Evolutionary conservation across 495 filamentous ascomycete species (phyloP).

Genomic region (Tuber umbilicatum): DNA sequence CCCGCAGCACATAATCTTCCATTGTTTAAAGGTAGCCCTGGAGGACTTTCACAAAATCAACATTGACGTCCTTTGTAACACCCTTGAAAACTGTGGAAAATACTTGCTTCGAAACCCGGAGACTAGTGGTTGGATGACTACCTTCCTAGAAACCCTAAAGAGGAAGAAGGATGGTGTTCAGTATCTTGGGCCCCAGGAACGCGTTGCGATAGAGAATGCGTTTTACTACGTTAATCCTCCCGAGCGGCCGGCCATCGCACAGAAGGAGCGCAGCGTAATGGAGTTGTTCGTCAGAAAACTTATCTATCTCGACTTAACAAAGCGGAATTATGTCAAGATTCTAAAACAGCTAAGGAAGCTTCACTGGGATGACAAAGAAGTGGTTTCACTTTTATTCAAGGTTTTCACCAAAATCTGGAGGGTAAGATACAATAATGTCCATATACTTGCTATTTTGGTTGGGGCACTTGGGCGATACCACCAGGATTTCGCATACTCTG

Average conservation of each 20-base stretch:
- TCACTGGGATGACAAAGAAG: slow-evolving; percentile 92
- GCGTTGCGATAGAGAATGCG: slow-evolving; percentile 97
- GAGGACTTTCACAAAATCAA: slow-evolving; percentile 98
- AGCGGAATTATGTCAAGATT: slow-evolving; percentile 85
- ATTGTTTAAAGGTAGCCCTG: slow-evolving; percentile 92
- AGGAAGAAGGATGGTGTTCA: slow-evolving; percentile 95
- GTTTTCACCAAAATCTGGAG: slow-evolving; percentile 93
- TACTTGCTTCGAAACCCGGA: slow-evolving; percentile 92
- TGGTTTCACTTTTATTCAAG: slow-evolving; percentile 69
- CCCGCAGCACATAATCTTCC: slow-evolving; percentile 97
- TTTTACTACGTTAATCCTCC: slow-evolving; percentile 97
- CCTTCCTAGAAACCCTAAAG: slow-evolving; percentile 88
- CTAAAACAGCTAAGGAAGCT: slow-evolving; percentile 89
- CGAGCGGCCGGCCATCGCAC: slow-evolving; percentile 83
- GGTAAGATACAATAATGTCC: slow-evolving; percentile 95
- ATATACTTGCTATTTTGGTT: slow-evolving; percentile 86
- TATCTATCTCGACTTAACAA: slow-evolving; percentile 86
- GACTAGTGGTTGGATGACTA: slow-evolving; percentile 82
- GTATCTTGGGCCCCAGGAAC: slow-evolving; percentile 79
- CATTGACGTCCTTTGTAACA: slow-evolving; percentile 93
- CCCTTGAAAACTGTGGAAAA: slow-evolving; percentile 95
- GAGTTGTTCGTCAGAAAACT: slow-evolving; percentile 88
- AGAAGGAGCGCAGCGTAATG: slow-evolving; percentile 89
- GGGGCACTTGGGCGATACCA: slow-evolving; percentile 85
- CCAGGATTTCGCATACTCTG: slow-evolving; percentile 74